phyloP scores from a whole-genome alignment of 352 stramenopile genomes.

The Phytophthora gonapodyides region DNA sequence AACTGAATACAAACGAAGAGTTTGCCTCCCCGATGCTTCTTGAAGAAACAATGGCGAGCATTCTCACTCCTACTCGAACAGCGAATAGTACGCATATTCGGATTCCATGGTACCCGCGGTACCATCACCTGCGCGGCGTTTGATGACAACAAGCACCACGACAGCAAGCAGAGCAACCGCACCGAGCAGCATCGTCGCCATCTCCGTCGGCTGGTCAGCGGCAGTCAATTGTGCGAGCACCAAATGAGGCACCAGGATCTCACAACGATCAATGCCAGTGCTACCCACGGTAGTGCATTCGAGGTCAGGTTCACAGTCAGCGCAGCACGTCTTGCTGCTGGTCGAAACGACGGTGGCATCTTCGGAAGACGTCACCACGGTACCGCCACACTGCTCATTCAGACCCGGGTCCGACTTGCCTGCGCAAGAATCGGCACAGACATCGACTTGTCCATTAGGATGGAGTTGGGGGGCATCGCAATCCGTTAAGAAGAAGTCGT shows the following conservation, averaged over 20 bases:
- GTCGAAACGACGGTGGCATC: constrained; percentile 22
- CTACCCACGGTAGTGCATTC: constrained; percentile 15
- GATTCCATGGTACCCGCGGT: too few relatives aligned
- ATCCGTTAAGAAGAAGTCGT: constrained; percentile 47
- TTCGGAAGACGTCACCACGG: constrained; percentile 34
- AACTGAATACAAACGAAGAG: too few relatives aligned
- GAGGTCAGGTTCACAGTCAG: not conserved
- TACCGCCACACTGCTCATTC: constrained; percentile 47
- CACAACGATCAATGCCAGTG: constrained; percentile 37
- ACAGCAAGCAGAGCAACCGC: too few relatives aligned
- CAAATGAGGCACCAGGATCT: constrained; percentile 12
- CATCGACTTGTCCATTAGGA: constrained; percentile 30
- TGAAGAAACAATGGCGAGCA: too few relatives aligned
- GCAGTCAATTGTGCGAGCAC: too few relatives aligned
- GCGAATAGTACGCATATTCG: too few relatives aligned
- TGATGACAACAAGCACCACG: too few relatives aligned
- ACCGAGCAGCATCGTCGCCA: too few relatives aligned
- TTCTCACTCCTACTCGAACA: too few relatives aligned
- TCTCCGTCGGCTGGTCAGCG: too few relatives aligned
- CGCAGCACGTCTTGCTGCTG: constrained; percentile 43
- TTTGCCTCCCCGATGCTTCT: too few relatives aligned
- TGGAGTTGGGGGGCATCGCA: constrained; percentile 43
- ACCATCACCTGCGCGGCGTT: too few relatives aligned
- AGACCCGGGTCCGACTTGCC: constrained; percentile 30
- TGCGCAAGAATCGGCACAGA: constrained; percentile 28